Base-by-base conservation (phyloP, 1,284 basidiomycete species). In the Limonomyces culmigenus region DNA sequence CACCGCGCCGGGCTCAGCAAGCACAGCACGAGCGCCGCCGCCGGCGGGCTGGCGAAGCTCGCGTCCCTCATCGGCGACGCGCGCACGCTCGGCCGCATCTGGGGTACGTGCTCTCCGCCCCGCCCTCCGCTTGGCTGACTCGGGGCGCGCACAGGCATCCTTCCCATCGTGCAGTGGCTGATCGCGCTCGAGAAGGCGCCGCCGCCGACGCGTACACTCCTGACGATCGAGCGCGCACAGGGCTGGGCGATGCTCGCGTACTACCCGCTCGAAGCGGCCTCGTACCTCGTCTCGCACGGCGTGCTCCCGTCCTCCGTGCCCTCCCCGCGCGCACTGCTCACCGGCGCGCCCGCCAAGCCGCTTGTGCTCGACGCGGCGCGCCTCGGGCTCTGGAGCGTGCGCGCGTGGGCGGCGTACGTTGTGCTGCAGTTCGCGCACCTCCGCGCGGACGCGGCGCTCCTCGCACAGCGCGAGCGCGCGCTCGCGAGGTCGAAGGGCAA, bases 181-280 rank as follows among this genome's bases (percentile, higher is more conserved):
- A 70, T 74, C 17, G 63, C 71, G 1, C 52, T 85, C 41, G 81
- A 85, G 50, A 70, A 72, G 21, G 67, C 54, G 34, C 72, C 71
- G 2, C 72, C 74, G 12, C 71, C 74, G 2, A 83, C 81, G 3
- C 65, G 73, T 6, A 62, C 62, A 30, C 62, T 83, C 16, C 69
- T 74, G 37, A 80, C 69, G 6, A 79, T 88, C 34, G 80, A 88
- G 47, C 73, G 80, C 18, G 57, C 85, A 6, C 84, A 88, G 50
- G 81, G 75, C 14, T 83, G 80, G 75, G 71, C 77, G 1, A 86
- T 88, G 83, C 58, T 88, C 14, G 65, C 61, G 1, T 88, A 80
- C 58, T 88, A 80, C 48, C 83, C 81, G 2, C 62, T 88, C 36
- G 83, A 88, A 47, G 80, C 87, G 46, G 52, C 80, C 20, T 77